These are phyloP conservation scores for Annona squamosa DNA, from an alignment of 164 flowering plant genomes.

Conservation along the genomic window DNA sequence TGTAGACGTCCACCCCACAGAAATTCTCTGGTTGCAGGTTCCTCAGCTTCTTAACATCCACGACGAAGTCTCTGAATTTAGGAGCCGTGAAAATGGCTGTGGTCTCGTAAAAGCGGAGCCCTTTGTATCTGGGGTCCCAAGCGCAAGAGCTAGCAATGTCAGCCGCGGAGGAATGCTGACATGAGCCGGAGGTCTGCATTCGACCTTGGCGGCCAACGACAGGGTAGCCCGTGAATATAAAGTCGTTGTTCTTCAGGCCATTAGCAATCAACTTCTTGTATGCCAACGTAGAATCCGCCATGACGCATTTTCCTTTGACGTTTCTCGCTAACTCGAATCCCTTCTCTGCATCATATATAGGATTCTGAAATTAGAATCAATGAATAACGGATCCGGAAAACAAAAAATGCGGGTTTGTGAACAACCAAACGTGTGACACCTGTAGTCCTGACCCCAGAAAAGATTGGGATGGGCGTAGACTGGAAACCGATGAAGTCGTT, in stretches of 20 bases:
- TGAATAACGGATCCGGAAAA: too few relatives aligned
- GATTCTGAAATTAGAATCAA: too few relatives aligned
- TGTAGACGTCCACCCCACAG: conserved; percentile 73
- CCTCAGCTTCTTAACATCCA: conserved; percentile 55
- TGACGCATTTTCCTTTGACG: conserved; percentile 51
- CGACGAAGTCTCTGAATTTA: conserved; percentile 49
- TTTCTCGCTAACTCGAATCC: conserved; percentile 37
- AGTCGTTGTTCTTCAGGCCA: conserved; percentile 62
- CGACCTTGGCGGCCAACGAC: conserved; percentile 70
- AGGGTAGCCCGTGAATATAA: conserved; percentile 77
- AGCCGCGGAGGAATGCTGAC: conserved; percentile 43
- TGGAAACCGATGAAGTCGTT: conserved; percentile 79
- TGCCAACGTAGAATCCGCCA: conserved; percentile 45
- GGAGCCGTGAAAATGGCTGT: conserved; percentile 62
- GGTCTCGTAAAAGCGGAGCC: conserved; percentile 74
- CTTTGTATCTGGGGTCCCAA: conserved; percentile 85
- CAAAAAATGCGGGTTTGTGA: neutral
- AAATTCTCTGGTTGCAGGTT: conserved; percentile 56
- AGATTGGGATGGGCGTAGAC: conserved; percentile 34
- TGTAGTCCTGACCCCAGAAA: conserved; percentile 42
- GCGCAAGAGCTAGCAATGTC: conserved; percentile 39
- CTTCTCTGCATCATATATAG: conserved; percentile 45
- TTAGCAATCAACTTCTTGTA: conserved; percentile 55
- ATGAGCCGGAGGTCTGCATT: conserved; percentile 88
- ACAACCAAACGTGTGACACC: conserved; percentile 29